These are phyloP conservation scores for Termitomyces sp. DNA, from an alignment of 768 basidiomycete species.

Conservation along the genomic window DNA sequence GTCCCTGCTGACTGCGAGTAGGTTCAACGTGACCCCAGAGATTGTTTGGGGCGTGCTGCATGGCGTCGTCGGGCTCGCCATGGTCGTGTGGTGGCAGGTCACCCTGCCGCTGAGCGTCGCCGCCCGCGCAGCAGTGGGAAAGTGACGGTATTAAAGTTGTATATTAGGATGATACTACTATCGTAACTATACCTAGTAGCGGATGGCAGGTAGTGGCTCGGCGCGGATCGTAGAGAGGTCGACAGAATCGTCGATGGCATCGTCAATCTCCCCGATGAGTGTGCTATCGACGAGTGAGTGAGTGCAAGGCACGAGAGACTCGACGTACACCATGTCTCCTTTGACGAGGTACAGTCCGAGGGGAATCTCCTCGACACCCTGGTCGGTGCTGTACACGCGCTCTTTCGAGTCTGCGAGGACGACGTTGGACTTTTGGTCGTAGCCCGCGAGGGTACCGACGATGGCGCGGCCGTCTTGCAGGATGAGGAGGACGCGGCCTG, in stretches of 20 bases:
- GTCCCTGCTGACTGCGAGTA: conserved; percentile 12
- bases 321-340: conserved; percentile 93
- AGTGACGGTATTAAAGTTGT: background rate
- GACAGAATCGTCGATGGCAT: conserved; percentile 67
- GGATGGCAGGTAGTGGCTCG: conserved; percentile 80
- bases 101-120: conserved; percentile 51
- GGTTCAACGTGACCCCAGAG: conserved; percentile 67
- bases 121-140: conserved; percentile 20
- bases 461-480: conserved; percentile 96
- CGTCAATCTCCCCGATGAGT: conserved; percentile 83
- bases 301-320: background rate
- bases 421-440: conserved; percentile 93
- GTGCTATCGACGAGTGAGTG: conserved; percentile 30
- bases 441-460: conserved; percentile 87
- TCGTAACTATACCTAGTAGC: conserved; percentile 42
- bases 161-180: conserved; percentile 25
- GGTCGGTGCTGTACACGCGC: conserved; percentile 86
- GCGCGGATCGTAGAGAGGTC: conserved; percentile 79
- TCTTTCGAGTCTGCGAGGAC: conserved; percentile 93
- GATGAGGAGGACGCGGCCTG: conserved; percentile 87
- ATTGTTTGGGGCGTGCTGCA: conserved; percentile 67
- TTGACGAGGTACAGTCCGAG: conserved; percentile 96
- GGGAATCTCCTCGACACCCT: conserved; percentile 90
- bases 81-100: conserved; percentile 80
- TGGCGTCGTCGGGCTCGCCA: conserved; percentile 60